Evolutionary conservation across 2,329 filamentous ascomycete genomes (phyloP), one percentile per base, ranked within the genome.

Genomic region (Exophiala mesophila): DNA sequence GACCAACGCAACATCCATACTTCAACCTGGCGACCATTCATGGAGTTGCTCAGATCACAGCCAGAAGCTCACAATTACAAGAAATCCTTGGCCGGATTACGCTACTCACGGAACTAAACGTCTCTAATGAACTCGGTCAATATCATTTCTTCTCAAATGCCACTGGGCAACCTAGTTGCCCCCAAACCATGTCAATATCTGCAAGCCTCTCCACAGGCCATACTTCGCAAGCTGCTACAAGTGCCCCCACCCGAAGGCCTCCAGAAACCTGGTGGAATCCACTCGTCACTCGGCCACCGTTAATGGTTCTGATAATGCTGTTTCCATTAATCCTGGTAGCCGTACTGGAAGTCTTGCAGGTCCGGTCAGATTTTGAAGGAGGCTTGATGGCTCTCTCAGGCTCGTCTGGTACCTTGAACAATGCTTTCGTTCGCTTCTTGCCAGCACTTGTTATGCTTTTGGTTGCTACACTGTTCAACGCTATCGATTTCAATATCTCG

Each of bases 401-500:
- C 12, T 3, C 18, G 2, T n/a, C 30, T 37, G 5, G 29, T 53
- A n/a, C 43, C 34, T 7, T 42, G 28, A 19, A 2, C 41, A 49
- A 45, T 3, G 40, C 52, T 12, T 48, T 54, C 6, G 55, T 53
- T 3, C 55, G 58, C 3, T 58, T 57, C 17, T 39, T 63, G 7
- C 59, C 45, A 49, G 47, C 53, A 4, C 28, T 54, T n/a, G 20
- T 43, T 5, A 41, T 54, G 29, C 36, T 55, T 3, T 8, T 53
- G 3, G 15, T 50, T 5, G 47, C 52, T 1, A 50, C 47, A 2
- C 17, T 41, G 5, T 36, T 49, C 44, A 53, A 51, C 21, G 36
- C 42, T 2, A 2, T 55, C 4, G 53, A 55, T 12, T 55, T 55
- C 47, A 54, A 51, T 30, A 40, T 51, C 8, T 5, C 44, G 2